Evolutionary conservation across 1,284 basidiomycete species (phyloP).

Genomic region (Spongispora temasekensis): DNA sequence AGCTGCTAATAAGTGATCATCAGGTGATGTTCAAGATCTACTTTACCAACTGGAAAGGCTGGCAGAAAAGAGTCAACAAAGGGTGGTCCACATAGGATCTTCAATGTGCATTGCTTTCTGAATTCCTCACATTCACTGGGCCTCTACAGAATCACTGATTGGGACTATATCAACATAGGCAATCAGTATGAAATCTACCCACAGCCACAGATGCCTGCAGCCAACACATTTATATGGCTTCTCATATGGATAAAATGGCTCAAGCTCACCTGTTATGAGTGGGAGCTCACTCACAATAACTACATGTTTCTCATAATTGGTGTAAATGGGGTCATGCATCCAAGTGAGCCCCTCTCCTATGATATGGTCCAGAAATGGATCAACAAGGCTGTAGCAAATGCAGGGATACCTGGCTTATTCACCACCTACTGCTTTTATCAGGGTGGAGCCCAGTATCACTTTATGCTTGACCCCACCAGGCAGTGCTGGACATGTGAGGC

Average conservation of each 20-base stretch:
- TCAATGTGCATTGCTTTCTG: constrained; percentile 1
- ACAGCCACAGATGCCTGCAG: constrained; percentile 24
- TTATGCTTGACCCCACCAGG: too few relatives aligned
- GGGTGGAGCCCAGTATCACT: too few relatives aligned
- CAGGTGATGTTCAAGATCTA: constrained; percentile 5
- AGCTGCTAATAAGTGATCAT: background rate
- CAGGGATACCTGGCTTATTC: too few relatives aligned
- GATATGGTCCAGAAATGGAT: constrained; percentile 31
- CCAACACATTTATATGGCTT: constrained; percentile 33
- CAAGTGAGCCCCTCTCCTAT: constrained; percentile 25
- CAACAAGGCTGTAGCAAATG: constrained; percentile 19
- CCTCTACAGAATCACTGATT: background rate
- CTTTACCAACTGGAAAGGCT: constrained; percentile 11
- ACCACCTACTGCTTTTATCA: too few relatives aligned
- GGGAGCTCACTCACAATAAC: constrained; percentile 28
- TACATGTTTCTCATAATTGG: constrained; percentile 38
- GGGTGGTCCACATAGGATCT: constrained; percentile 1
- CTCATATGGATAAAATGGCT: constrained; percentile 30
- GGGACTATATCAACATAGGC: constrained; percentile 3
- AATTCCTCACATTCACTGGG: too few relatives aligned
- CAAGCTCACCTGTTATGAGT: constrained; percentile 17
- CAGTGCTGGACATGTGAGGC: too few relatives aligned
- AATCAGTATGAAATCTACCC: constrained; percentile 35
- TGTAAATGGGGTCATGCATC: constrained; percentile 29
- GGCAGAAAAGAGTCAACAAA: constrained; percentile 12